Conservation (phyloP, 139 green algal genomes). For the Chlorella sp. region DNA sequence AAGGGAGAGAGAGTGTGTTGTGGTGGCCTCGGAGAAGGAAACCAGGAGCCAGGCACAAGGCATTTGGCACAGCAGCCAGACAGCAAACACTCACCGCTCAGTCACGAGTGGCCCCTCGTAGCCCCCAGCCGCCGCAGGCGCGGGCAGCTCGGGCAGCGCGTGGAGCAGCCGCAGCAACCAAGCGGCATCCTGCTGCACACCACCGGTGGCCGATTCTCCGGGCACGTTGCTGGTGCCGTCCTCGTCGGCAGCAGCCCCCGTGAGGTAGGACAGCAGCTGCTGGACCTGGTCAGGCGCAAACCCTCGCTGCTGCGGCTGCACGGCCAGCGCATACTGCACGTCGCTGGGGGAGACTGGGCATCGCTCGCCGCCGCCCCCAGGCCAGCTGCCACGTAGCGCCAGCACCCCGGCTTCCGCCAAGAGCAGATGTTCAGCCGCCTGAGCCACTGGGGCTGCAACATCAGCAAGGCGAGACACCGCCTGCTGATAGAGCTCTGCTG, state of each 20-base stretch:
- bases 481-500: too few relatives aligned
- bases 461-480: background rate
- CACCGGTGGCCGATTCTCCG: too few relatives aligned
- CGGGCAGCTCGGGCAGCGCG: background rate
- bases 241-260: background rate
- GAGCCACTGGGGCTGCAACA: background rate
- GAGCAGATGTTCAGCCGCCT: conserved; percentile 11
- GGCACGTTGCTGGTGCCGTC: too few relatives aligned
- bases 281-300: background rate
- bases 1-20: background rate
- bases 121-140: conserved; percentile 14
- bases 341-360: background rate
- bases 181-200: background rate
- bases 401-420: background rate
- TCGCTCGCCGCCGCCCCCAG: background rate
- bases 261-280: conserved; percentile 1
- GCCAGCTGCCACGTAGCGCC: background rate
- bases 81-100: background rate
- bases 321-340: background rate
- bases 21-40: background rate
- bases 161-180: conserved; percentile 31
- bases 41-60: background rate
- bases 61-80: background rate
- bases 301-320: background rate
- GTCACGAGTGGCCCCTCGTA: background rate